phyloP scores from a whole-genome alignment of 73 alveolate species.

The Paramecium pentaurelia region DNA sequence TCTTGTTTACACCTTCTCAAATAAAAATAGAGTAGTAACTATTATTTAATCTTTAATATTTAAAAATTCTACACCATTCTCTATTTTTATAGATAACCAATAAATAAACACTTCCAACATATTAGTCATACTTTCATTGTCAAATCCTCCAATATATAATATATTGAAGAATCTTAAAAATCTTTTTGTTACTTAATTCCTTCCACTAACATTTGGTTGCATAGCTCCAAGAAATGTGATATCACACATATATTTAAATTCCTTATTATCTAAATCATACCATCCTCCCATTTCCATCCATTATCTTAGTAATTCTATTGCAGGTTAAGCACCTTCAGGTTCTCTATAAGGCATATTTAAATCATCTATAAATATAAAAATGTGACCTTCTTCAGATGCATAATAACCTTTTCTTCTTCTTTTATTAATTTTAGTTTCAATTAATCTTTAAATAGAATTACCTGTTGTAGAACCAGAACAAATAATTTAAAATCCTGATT shows the following conservation, averaged over 20 bases:
- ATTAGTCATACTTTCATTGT: constrained; percentile 74
- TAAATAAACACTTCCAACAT: not conserved
- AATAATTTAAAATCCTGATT: constrained; percentile 84
- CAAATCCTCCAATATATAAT: constrained; percentile 89
- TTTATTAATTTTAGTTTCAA: constrained; percentile 68
- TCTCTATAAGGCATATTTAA: constrained; percentile 96
- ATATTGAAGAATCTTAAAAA: constrained; percentile 87
- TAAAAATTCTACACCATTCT: not conserved
- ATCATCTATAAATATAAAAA: constrained; percentile 91
- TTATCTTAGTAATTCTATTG: constrained; percentile 92
- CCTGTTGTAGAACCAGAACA: constrained; percentile 88
- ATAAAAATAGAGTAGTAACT: not conserved
- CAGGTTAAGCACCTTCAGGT: constrained; percentile 95
- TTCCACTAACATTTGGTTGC: constrained; percentile 96
- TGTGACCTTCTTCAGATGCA: constrained; percentile 91
- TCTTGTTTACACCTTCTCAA: not conserved
- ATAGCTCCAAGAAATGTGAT: constrained; percentile 82
- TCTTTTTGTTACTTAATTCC: constrained; percentile 89
- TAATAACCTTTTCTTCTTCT: constrained; percentile 72
- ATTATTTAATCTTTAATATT: not conserved
- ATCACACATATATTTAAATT: constrained; percentile 82
- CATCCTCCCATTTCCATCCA: constrained; percentile 92
- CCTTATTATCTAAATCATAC: constrained; percentile 84
- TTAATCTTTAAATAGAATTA: constrained; percentile 60
- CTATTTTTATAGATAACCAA: not conserved